Evolutionary conservation across 352 stramenopile species (phyloP), one percentile per base, ranked within the genome.

Genomic region (Aphanomyces invadans): DNA sequence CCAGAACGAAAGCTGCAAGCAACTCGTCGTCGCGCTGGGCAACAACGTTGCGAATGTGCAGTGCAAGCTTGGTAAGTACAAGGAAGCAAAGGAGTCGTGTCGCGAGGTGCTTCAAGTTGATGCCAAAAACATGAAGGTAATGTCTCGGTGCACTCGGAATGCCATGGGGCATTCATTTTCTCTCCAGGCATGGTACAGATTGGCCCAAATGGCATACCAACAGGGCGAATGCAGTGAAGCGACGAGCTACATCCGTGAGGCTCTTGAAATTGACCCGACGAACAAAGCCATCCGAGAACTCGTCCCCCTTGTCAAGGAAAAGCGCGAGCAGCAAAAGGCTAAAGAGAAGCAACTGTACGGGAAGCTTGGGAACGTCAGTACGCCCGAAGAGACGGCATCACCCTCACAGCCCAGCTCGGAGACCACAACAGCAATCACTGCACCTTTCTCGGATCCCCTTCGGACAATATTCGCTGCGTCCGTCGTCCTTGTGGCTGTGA

Each of bases 11-110:
- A 68, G 78, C 66, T 92, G 84, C 74, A 89, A 90, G 59, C 76
- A 85, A 48, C 73, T 92, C 68, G 74, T 92, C 15, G 72, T 90
- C 29, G 81, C 81, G 25, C 67, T 92, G 12, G 84, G 81, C 31
- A 92, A 92, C 73, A 92, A 92, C 62, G 81, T 92, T 17, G 84
- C 73, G 46, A 92, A 92, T 51, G 84, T 92, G 51, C 84, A 92
- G 71, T 78, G 86, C 68, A 83, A 85, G 36, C 69, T 90, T 11
- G 73, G 80, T 66, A 79, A 92, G 72, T 78, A 71, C 68, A 90
- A 87, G 66, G 84, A 90, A 64, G 81, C 84, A 25, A 76, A 77
- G 17, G 75, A 90, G 73, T 90, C 81, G 21, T 89, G 80, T 62
- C 74, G 88, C 33, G 84, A 92, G 59, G 84, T 92, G 52, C 71